Evolutionary conservation across 1,139 yeast genomes (phyloP), one percentile per base, ranked within the genome.

Genomic region (Sugiyamaella pinicola): DNA sequence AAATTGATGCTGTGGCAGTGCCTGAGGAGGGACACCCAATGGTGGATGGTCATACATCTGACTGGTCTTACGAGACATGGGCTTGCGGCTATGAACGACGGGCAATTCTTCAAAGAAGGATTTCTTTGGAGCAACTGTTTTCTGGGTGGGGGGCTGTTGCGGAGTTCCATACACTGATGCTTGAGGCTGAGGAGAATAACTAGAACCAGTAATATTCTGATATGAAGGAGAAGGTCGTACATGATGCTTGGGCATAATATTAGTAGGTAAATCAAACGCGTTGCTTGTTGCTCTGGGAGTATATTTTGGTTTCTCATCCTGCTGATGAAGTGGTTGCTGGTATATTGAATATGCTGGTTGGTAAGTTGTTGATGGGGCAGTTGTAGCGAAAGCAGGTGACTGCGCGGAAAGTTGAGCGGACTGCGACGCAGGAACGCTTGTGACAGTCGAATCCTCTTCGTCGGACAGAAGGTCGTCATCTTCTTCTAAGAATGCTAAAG

Each of bases 251-350:
- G 78, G 74, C 24, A 87, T 72, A 49, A 87, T 69, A 51, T 77
- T 83, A 37, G 78, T 72, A 1, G 96, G 96, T 61, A 88, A 83
- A 65, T 88, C 96, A 64, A 87, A 88, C 10, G 67, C 67, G 47
- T 63, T 64, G 10, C 56, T 21, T 7, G 52, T 41, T 28, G 53
- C 31, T 9, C 33, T 24, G 10, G 44, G 24, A 9, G 37, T 15
- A 22, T 37, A 39, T 28, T 28, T 43, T 3, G 49, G 43, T 17
- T 38, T 19, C 2, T 46, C 49, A 17, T 46, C 49, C 9, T n/a
- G 21, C 5, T 17, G 38, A 24, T 29, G 37, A n/a, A 37, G 18
- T 28, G 39, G 47, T 31, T 52, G 57, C 28, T 52, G 57, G 29
- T 54, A 47, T 9, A 47, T 47, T 18, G 52, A 44, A 21, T 52